Evolutionary conservation across 352 stramenopile genomes (phyloP), one percentile per base, ranked within the genome.

Genomic region (Thraustochytrium striatum): DNA sequence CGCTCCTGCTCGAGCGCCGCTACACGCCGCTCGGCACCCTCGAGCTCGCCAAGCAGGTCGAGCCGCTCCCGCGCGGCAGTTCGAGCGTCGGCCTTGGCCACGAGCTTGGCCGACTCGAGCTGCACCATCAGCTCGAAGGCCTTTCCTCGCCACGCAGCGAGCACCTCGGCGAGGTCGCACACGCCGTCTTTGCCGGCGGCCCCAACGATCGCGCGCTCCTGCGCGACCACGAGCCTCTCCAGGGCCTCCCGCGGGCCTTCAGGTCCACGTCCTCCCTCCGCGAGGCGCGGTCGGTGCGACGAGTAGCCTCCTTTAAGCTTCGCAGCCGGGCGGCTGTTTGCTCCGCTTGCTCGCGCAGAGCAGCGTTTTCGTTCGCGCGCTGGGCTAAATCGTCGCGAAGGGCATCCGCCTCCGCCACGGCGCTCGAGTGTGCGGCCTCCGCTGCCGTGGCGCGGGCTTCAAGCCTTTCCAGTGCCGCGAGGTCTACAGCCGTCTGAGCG

Each of bases 71-170:
- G 35, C 16, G 59, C 28, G 36, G 30, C 21, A 2, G 35, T 0
- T 13, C 9, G 9, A 19, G 5, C 41, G 8, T 9, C 38, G 36
- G 35, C 35, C 30, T 70, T 70, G 11, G 59, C 41, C 41, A 53
- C 59, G 13, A 70, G 41, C 21, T 38, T 33, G 5, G 59, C 59
- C 8, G 59, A 33, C 8, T 38, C 35, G 11, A 53, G 35, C 30
- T 70, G 59, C 3, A 70, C 38, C 13, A 70, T n/a, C 1, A 70
- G 59, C 2, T 19, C 36, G n/a, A 70, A 70, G n/a, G 53, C 59
- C 38, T 70, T 70, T 52, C 53, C 59, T 21, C 59, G 59, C 59
- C 59, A 70, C 13, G 41, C 36, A 5, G 33, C 25, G 19, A 70
- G n/a, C 16, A 70, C 35, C 13, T 9, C 41, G 36, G 2, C 36